Conservation (phyloP, 2,329 filamentous ascomycete genomes). For the Ascochyta clinopodiicola region DNA sequence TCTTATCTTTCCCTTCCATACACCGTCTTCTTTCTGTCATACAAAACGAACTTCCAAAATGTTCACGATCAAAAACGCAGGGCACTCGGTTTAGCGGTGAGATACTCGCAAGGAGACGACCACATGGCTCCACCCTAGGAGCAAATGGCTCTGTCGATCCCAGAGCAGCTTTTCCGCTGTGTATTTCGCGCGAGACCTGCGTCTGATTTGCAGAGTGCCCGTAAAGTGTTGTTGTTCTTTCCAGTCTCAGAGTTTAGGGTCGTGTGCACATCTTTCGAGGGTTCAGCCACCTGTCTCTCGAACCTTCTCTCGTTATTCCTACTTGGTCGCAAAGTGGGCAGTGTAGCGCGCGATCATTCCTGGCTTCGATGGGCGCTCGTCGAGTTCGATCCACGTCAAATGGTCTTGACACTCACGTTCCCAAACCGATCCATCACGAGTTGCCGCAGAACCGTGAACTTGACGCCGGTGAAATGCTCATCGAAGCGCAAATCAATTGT, state of each 20-base stretch:
- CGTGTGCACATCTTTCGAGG: too few relatives aligned
- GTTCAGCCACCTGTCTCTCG: too few relatives aligned
- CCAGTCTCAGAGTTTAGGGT: too few relatives aligned
- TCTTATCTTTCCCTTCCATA: too few relatives aligned
- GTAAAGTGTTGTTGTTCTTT: not conserved
- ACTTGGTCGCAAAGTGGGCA: too few relatives aligned
- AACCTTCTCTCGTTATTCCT: too few relatives aligned
- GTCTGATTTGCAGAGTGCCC: not conserved
- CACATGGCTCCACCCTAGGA: too few relatives aligned
- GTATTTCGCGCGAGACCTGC: not conserved
- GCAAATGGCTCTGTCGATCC: not conserved
- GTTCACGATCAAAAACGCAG: too few relatives aligned
- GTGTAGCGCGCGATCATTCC: too few relatives aligned
- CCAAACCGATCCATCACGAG: not conserved
- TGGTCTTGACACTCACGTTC: not conserved
- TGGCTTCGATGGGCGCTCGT: too few relatives aligned
- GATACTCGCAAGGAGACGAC: not conserved
- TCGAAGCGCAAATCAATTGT: not conserved
- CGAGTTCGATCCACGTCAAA: not conserved
- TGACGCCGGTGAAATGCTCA: constrained; percentile 3
- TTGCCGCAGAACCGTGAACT: not conserved
- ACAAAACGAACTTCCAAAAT: too few relatives aligned
- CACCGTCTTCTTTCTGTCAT: too few relatives aligned
- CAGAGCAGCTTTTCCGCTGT: not conserved
- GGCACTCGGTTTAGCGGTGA: not conserved